Base-by-base conservation (phyloP, 1,284 basidiomycete genomes). In the Cystobasidium slooffiae region DNA sequence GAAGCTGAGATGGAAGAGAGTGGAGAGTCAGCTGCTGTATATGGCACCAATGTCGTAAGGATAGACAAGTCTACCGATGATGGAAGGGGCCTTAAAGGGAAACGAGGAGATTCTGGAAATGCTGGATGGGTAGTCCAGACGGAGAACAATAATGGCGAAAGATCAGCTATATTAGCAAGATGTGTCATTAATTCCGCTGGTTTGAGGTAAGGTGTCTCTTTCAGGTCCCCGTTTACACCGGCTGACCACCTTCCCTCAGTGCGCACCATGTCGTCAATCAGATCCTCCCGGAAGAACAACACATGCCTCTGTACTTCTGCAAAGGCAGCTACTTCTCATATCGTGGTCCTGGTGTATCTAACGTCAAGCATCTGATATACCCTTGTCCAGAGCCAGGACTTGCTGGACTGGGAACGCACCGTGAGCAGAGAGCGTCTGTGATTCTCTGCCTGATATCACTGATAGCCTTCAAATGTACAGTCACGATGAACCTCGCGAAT, bases 161-260 rank as follows among this genome's bases (percentile, higher is more conserved):
- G 85, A 6, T 91, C 94, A 76, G 86, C 91, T 1, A 85, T 97
- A n/a, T 85, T 92, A n/a, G 91, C 92, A 0, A 88, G 87, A 72
- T 91, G 89, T 3, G 83, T 99, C 31, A 89, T 99, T 81, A 96
- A 98, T 79, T 88, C 93, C 0, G 88, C 92, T 3, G 97, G 96
- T 3, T 86, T 98, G 43, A 91, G 91, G 80, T 81, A 37, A 69
- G 79, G 75, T 20, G 14, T 87, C 6, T 7, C 64, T 88, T 22
- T 87, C 87, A 31, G 85, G 85, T 91, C 49, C 93, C 93, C 89
- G 3, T 81, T 93, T 49, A 85, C 92, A 7, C 10, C 14, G 22
- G 31, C 37, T 22, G 18, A n/a, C 41, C 7, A 18, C 88, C 88
- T 0, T 72, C 75, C 49, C 9, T 2, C 6, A 75, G 67, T 56